Evolutionary conservation across 2,329 filamentous ascomycete species (phyloP).

Genomic region (Arthrobotrys musiformis): DNA sequence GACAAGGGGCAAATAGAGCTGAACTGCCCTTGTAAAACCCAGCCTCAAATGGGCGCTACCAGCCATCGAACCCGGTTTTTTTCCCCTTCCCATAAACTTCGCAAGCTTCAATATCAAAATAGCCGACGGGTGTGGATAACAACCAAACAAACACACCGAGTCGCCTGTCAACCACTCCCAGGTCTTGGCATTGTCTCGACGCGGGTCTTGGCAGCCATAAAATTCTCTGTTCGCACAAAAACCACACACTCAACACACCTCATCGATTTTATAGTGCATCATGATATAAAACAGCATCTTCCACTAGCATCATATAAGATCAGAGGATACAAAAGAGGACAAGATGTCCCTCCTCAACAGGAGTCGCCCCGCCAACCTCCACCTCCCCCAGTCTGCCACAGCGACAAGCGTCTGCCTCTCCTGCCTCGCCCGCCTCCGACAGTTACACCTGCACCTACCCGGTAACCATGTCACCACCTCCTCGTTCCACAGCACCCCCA

Average conservation of each 20-base stretch:
- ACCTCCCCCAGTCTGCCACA: conserved; percentile 5
- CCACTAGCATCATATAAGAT: no score
- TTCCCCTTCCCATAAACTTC: not conserved
- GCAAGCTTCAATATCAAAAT: conserved; percentile 29
- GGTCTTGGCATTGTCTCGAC: no score
- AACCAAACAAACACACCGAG: not conserved
- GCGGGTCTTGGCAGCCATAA: conserved; percentile 20
- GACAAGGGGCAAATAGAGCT: not conserved
- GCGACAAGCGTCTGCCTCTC: conserved; percentile 29
- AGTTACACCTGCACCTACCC: not conserved
- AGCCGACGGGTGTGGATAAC: conserved; percentile 31
- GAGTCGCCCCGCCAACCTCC: conserved; percentile 39
- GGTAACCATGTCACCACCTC: conserved; percentile 14
- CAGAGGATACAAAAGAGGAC: not conserved
- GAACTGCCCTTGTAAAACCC: no score
- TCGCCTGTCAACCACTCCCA: no score
- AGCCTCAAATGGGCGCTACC: not conserved
- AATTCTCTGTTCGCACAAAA: conserved; percentile 1
- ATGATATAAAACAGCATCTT: not conserved
- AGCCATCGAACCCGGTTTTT: not conserved
- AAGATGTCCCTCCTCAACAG: conserved; percentile 35
- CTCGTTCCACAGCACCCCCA: conserved; percentile 21
- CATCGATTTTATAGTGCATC: not conserved
- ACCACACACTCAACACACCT: conserved; percentile 50
- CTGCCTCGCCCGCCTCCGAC: conserved; percentile 39